phyloP scores from a whole-genome alignment of 2,329 filamentous ascomycete genomes.

The Hyphodiscus sp. region DNA sequence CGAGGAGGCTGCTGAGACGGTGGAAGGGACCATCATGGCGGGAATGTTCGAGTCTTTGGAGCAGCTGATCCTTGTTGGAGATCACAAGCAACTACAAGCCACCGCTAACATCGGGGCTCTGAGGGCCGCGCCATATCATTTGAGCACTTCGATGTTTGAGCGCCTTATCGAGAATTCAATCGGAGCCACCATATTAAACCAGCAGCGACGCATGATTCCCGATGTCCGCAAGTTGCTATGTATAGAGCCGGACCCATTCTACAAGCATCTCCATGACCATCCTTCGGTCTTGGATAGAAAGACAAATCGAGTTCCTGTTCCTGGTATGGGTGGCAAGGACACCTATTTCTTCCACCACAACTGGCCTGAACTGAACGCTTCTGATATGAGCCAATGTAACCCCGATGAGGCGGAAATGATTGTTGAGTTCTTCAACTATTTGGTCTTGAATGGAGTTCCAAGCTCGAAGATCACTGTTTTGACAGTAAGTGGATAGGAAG shows the following conservation, averaged over 20 bases:
- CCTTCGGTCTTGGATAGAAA: constrained; percentile 45
- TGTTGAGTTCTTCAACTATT: constrained; percentile 62
- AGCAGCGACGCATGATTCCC: constrained; percentile 64
- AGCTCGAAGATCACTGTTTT: constrained; percentile 65
- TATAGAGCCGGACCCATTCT: constrained; percentile 44
- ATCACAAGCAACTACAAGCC: constrained; percentile 61
- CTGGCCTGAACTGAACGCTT: constrained; percentile 59
- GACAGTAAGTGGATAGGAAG: constrained; percentile 36
- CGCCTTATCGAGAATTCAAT: constrained; percentile 51
- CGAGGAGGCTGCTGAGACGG: constrained; percentile 61
- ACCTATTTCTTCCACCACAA: constrained; percentile 58
- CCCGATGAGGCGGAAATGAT: constrained; percentile 70
- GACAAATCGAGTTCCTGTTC: constrained; percentile 43
- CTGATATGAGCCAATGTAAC: constrained; percentile 63
- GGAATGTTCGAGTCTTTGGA: constrained; percentile 56
- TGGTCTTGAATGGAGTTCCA: constrained; percentile 59
- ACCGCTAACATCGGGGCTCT: constrained; percentile 50
- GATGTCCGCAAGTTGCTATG: constrained; percentile 54
- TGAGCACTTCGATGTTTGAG: constrained; percentile 64
- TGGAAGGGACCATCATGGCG: constrained; percentile 49
- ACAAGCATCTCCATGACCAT: constrained; percentile 52
- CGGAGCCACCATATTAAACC: constrained; percentile 48
- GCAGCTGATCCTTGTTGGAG: constrained; percentile 62
- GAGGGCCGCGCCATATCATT: constrained; percentile 48
- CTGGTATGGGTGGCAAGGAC: constrained; percentile 55